Conservation (phyloP, 140 eudicot species). For the Stevia rebaudiana region DNA sequence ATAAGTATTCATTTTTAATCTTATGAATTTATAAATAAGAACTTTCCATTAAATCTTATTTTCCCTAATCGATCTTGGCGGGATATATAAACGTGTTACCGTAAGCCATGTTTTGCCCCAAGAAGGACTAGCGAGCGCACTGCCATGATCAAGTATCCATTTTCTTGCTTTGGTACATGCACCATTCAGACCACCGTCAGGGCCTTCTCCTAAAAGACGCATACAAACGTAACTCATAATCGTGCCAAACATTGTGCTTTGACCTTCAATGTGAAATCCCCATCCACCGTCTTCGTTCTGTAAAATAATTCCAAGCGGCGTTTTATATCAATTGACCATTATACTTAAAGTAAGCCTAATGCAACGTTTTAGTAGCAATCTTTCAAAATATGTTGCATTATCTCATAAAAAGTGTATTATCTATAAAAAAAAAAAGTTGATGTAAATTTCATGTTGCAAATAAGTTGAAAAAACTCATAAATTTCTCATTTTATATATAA, state of each 20-base stretch:
- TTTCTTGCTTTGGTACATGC: slow-evolving; percentile 64
- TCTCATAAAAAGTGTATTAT: too few species aligned
- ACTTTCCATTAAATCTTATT: too few species aligned
- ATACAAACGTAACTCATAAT: slow-evolving; percentile 54
- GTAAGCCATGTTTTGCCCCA: slow-evolving; percentile 94
- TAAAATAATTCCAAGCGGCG: background rate
- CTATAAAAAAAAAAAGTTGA: too few species aligned
- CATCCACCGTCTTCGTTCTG: slow-evolving; percentile 91
- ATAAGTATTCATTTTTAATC: too few species aligned
- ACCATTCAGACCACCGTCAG: slow-evolving; percentile 54
- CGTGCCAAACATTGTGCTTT: slow-evolving; percentile 76
- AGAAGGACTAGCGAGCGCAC: slow-evolving; percentile 57
- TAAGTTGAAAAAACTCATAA: too few species aligned
- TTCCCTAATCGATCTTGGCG: too few species aligned
- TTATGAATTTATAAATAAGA: too few species aligned
- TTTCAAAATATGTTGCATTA: too few species aligned
- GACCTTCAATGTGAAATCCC: slow-evolving; percentile 79
- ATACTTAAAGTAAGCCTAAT: too few species aligned
- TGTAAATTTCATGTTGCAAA: too few species aligned
- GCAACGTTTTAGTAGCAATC: too few species aligned
- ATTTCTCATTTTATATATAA: background rate
- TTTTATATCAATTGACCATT: background rate
- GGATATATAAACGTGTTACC: slow-evolving; percentile 23
- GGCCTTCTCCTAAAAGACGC: slow-evolving; percentile 71
- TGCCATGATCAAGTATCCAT: slow-evolving; percentile 85